phyloP scores from a whole-genome alignment of 2,329 filamentous ascomycete species.

The Claviceps quebecensis region DNA sequence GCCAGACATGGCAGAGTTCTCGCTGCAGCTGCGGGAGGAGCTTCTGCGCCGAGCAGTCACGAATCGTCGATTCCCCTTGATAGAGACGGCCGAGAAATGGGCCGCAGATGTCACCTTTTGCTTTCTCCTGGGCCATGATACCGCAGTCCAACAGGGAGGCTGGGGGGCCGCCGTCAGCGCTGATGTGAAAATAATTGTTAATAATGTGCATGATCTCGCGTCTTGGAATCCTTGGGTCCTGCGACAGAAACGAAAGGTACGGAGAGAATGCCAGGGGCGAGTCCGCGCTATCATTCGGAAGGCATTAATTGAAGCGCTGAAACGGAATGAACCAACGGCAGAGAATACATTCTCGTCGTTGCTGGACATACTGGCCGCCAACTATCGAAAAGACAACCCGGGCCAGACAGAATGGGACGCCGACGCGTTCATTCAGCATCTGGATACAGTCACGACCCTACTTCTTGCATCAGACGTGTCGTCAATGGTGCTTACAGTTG shows the following conservation, averaged over 20 bases:
- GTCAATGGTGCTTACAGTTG: slow-evolving; percentile 3
- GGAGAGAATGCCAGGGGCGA: background rate
- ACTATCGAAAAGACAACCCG: background rate
- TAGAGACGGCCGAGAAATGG: background rate
- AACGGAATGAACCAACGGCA: background rate
- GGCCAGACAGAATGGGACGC: background rate
- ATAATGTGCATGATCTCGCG: background rate
- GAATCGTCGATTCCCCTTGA: background rate
- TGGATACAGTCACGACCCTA: slow-evolving; percentile 2
- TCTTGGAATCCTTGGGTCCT: background rate
- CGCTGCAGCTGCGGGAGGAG: background rate
- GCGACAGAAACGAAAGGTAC: background rate
- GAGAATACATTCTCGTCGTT: slow-evolving; percentile 1
- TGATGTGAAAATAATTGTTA: background rate
- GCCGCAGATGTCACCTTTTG: slow-evolving; percentile 1
- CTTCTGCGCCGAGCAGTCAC: background rate
- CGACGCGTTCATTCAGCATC: background rate
- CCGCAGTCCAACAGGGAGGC: slow-evolving; percentile 1
- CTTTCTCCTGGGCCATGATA: background rate
- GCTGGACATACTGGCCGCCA: background rate
- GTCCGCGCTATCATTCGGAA: background rate
- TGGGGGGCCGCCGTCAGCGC: background rate
- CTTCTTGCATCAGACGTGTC: slow-evolving; percentile 2
- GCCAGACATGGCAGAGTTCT: slow-evolving; percentile 1
- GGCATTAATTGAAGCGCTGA: background rate